These are phyloP conservation scores for Paramecium primaurelia DNA, from an alignment of 73 alveolate species.

Conservation along the genomic window DNA sequence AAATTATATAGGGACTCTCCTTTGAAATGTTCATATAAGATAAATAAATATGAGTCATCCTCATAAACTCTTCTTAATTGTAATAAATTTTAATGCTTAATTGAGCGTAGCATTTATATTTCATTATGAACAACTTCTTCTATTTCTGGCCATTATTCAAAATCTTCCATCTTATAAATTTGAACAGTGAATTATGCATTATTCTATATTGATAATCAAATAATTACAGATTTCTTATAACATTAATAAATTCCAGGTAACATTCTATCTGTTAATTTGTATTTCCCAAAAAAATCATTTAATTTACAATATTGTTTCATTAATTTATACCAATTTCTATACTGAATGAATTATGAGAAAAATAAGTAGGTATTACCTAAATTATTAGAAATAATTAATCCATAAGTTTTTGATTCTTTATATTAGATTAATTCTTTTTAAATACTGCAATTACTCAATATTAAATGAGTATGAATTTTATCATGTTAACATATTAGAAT, in stretches of 20 bases:
- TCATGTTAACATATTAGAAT: neutral
- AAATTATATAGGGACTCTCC: conserved; percentile 67
- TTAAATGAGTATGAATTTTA: neutral
- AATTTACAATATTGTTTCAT: conserved; percentile 44
- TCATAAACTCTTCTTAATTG: conserved; percentile 65
- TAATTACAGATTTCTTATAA: neutral
- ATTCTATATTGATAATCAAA: neutral
- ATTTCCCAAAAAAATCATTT: conserved; percentile 10
- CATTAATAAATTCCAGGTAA: conserved; percentile 31
- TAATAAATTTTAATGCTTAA: conserved; percentile 41
- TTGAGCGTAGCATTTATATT: conserved; percentile 19
- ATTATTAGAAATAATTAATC: conserved; percentile 25
- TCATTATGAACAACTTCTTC: conserved; percentile 50
- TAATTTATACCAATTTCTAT: conserved; percentile 12
- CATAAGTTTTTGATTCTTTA: conserved; percentile 39
- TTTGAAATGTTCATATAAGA: conserved; percentile 63
- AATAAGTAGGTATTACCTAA: conserved; percentile 23
- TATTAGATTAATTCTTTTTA: neutral
- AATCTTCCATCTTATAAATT: conserved; percentile 19
- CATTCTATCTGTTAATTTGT: conserved; percentile 34
- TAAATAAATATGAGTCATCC: conserved; percentile 59
- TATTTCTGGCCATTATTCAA: conserved; percentile 6
- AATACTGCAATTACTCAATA: conserved; percentile 19
- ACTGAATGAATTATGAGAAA: neutral
- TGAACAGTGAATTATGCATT: neutral